Conservation (phyloP, 2,329 filamentous ascomycete genomes). For the Metarhizium rileyi region DNA sequence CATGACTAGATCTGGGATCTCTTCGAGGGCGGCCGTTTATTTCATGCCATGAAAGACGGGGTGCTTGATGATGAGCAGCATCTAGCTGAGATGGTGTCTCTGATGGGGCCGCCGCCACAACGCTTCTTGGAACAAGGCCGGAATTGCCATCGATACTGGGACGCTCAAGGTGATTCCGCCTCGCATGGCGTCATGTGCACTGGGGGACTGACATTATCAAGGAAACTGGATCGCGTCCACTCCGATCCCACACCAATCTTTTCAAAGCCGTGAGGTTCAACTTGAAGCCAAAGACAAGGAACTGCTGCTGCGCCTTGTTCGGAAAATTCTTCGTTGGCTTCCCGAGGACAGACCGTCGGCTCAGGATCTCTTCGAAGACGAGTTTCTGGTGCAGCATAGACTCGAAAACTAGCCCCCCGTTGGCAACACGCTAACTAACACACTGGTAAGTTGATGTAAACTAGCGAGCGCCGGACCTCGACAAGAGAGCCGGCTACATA, state of each 20-base stretch:
- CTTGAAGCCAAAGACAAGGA: conserved; percentile 15
- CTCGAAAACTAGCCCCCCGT: too few relatives aligned
- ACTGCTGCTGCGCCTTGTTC: conserved; percentile 12
- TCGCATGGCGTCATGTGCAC: not conserved
- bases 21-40: conserved; percentile 20
- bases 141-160: conserved; percentile 13
- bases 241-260: conserved; percentile 16
- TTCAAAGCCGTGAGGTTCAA: conserved; percentile 13
- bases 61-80: conserved; percentile 18
- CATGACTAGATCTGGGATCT: conserved; percentile 20
- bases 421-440: too few relatives aligned
- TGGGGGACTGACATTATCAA: conserved; percentile 5
- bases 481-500: too few relatives aligned
- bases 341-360: conserved; percentile 17
- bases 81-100: conserved; percentile 25
- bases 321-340: conserved; percentile 16
- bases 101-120: conserved; percentile 25
- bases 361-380: conserved; percentile 14
- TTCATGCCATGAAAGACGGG: conserved; percentile 13
- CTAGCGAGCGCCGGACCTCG: too few relatives aligned
- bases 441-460: too few relatives aligned
- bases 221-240: conserved; percentile 18
- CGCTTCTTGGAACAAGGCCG: conserved; percentile 21
- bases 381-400: too few relatives aligned
- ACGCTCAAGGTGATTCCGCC: conserved; percentile 10